These are phyloP conservation scores for Cicer bijugum DNA, from an alignment of 306 rosid species.

Conservation along the genomic window DNA sequence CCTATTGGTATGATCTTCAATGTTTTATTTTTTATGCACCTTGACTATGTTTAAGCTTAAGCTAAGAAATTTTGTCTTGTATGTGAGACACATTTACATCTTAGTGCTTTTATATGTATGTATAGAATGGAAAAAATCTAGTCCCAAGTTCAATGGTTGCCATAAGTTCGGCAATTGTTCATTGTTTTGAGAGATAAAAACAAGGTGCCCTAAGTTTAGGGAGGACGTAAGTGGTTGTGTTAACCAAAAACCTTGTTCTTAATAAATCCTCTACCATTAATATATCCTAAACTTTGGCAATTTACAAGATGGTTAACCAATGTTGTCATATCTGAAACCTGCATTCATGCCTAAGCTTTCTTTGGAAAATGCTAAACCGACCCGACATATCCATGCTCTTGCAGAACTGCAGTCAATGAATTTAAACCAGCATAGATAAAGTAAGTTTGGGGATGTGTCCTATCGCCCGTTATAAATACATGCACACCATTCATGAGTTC, in stretches of 20 bases:
- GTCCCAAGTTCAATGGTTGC: conserved; percentile 4
- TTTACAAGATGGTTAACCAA: background rate
- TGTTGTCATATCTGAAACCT: background rate
- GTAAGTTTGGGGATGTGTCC: conserved; percentile 63
- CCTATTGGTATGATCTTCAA: background rate
- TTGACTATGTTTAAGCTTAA: background rate
- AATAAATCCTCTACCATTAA: background rate
- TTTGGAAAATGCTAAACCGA: conserved; percentile 45
- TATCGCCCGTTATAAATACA: conserved; percentile 69
- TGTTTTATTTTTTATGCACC: background rate
- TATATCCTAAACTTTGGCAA: background rate
- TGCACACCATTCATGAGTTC: conserved; percentile 80
- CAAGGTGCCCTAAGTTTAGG: background rate
- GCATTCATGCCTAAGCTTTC: conserved; percentile 19
- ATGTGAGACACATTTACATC: background rate
- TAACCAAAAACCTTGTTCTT: conserved; percentile 4
- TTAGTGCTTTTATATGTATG: background rate
- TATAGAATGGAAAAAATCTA: background rate
- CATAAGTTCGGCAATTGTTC: background rate
- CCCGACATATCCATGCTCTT: conserved; percentile 62
- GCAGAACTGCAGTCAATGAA: conserved; percentile 69
- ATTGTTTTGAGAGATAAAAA: background rate
- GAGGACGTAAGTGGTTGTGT: background rate
- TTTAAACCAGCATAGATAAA: conserved; percentile 62
- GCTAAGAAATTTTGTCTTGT: background rate